Percentiles rank a stretch among this genome's conserved stretches.
Conservation (phyloP, 2,329 filamentous ascomycete species). For the Fusarium napiforme region DNA sequence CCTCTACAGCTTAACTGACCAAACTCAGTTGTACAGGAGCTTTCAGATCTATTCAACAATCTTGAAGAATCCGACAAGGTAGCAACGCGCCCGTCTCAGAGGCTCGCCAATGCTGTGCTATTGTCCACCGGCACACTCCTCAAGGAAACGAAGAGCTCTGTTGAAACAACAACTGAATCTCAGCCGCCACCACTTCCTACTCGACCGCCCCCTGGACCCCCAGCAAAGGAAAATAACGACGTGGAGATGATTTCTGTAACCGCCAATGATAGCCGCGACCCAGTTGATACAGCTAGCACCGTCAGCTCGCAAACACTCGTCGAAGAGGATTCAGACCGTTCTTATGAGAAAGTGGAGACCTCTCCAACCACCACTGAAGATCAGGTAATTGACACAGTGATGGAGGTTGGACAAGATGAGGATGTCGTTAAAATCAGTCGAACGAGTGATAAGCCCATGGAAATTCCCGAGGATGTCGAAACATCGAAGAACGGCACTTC, state of each 20-base stretch:
- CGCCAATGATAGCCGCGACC: constrained; percentile 46
- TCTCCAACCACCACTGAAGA: constrained; percentile 23
- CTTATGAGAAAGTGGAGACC: constrained; percentile 50
- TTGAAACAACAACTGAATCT: constrained; percentile 37
- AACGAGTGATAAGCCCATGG: not conserved
- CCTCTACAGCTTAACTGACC: constrained; percentile 43
- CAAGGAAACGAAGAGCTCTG: constrained; percentile 45
- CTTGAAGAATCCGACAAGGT: constrained; percentile 72
- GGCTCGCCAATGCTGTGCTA: constrained; percentile 83
- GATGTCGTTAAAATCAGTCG: constrained; percentile 15
- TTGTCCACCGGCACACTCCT: constrained; percentile 61
- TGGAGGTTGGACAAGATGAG: constrained; percentile 34
- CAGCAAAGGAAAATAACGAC: constrained; percentile 46
- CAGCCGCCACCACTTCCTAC: constrained; percentile 62
- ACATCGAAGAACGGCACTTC: constrained; percentile 1
- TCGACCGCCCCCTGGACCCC: constrained; percentile 56
- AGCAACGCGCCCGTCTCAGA: constrained; percentile 76
- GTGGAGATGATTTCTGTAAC: constrained; percentile 50
- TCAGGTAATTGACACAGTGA: constrained; percentile 42
- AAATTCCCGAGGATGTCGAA: constrained; percentile 3
- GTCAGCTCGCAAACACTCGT: constrained; percentile 65
- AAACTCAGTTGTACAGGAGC: constrained; percentile 74
- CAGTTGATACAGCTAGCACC: constrained; percentile 56
- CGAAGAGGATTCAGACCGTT: constrained; percentile 51
- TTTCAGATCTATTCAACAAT: constrained; percentile 75